Evolutionary conservation across 2,329 filamentous ascomycete genomes (phyloP), one percentile per base, ranked within the genome.

Genomic region (Parasarocladium wereldwijsianum): DNA sequence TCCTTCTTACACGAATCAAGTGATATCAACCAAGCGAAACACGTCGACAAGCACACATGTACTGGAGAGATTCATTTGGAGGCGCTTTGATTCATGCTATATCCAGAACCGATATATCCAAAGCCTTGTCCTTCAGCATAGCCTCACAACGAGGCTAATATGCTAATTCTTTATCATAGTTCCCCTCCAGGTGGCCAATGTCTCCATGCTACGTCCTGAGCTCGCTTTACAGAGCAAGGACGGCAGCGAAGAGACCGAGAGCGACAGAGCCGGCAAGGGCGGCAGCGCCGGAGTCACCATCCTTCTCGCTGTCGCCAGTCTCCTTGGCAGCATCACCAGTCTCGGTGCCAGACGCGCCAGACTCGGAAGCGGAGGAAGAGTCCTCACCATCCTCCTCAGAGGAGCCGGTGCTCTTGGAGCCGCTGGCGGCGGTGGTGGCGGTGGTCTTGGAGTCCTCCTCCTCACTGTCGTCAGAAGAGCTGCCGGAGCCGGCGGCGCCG

Each of bases 191-290:
- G n/a, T n/a, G n/a, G n/a, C n/a, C n/a, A n/a, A n/a, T n/a, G n/a
- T n/a, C n/a, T n/a, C n/a, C n/a, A n/a, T n/a, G n/a, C n/a, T n/a
- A n/a, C n/a, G n/a, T n/a, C n/a, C n/a, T n/a, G 27, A 24, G 5
- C n/a, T 21, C 22, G 34, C 36, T 44, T 58, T 64, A 71, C 44
- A 70, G 44, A 41, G 61, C 61, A 32, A 68, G 38, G 37, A 69
- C 40, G 34, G 63, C 66, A 38, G 57, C 65, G 15, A 62, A 15
- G 33, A 67, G 47, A 38, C 62, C 66, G 32, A 66, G 36, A 14
- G 54, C 55, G 15, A 60, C 55, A 21, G 58, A 53, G 18, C 54
- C 47, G 27, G 52, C 45, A 22, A 63, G 36, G 11, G 46, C 44
- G 12, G 54, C 58, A 16, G 47, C 55, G 33, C 42, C 45, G 15